Percentiles rank a stretch among this genome's conserved stretches.
Conservation (phyloP, 225 moss, liverwort and hornwort species). For the Physcomitrellopsis africana region DNA sequence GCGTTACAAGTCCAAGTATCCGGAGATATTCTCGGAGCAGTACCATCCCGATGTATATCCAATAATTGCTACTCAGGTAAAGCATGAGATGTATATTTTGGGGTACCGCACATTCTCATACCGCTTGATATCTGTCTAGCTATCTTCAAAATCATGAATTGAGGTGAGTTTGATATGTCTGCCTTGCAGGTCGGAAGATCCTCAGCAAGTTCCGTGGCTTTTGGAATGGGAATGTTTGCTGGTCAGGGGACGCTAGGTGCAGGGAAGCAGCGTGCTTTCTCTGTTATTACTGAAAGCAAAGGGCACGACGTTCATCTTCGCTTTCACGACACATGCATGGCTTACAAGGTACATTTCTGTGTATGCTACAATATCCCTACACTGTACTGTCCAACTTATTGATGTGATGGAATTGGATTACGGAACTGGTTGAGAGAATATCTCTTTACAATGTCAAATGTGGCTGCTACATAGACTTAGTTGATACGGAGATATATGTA, state of each 20-base stretch:
- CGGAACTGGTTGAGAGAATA: not conserved
- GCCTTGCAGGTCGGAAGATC: conserved; percentile 66
- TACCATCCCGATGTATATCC: conserved; percentile 76
- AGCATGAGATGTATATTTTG: not conserved
- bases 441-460: not conserved
- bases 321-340: conserved; percentile 82
- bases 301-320: conserved; percentile 73
- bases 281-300: conserved; percentile 72
- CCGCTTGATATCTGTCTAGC: too few species aligned
- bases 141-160: not conserved
- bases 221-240: conserved; percentile 82
- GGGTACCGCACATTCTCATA: not conserved
- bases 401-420: conserved; percentile 3
- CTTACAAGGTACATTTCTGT: conserved; percentile 61
- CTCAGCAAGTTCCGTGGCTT: conserved; percentile 87
- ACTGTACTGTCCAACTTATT: not conserved
- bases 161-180: not conserved
- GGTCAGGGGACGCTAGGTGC: conserved; percentile 56
- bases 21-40: conserved; percentile 59
- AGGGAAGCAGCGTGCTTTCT: conserved; percentile 69
- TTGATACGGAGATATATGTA: not conserved
- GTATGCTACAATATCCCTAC: not conserved
- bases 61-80: conserved; percentile 78
- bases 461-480: not conserved
- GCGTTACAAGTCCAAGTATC: conserved; percentile 58